Base-by-base conservation (phyloP, 352 stramenopile species). In the Pythium chondricola region DNA sequence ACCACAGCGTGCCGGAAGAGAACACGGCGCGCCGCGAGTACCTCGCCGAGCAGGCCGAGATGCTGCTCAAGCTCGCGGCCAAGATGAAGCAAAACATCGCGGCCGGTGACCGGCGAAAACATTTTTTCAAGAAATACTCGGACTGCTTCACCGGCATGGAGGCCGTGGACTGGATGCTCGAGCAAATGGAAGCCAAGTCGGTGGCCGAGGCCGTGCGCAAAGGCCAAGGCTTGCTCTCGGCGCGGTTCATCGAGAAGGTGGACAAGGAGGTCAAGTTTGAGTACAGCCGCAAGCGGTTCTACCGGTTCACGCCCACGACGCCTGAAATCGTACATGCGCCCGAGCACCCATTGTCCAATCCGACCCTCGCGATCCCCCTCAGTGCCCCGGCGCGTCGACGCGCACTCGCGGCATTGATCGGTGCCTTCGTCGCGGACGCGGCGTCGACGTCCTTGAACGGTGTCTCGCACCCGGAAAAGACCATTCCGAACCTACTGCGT, bases 111-210 rank as follows among this genome's bases (percentile, higher is more conserved):
- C 75, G 79, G 3, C 67, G 79, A 13, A 76, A 77, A 35, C 67
- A 88, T 58, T 47, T 90, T 43, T 90, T 90, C 49, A 88, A 88
- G 56, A 86, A 85, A 44, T 90, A 87, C 59, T 49, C 71, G 1
- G 76, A 90, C 61, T 90, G 79, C 52, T 90, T 90, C 59, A 85
- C 79, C 21, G 79, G 79, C 39, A 90, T 90, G 79, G 79, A 90
- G 37, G 79, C 79, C 9, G 79, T 90, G 20, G 76, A 90, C 63
- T 90, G 79, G 79, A 90, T 90, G 79, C 74, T 90, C 31, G 76
- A 90, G 63, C 74, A 86, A 45, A 88, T 88, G 76, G 76, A 90
- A 42, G 79, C 76, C 64, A 86, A 85, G 59, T 87, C 74, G 14
- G 76, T 90, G 14, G 74, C 74, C 13, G 76, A 88, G 38, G 79